Evolutionary conservation across 345 rosid genomes (phyloP).

Genomic region (Gossypium herbaceum): DNA sequence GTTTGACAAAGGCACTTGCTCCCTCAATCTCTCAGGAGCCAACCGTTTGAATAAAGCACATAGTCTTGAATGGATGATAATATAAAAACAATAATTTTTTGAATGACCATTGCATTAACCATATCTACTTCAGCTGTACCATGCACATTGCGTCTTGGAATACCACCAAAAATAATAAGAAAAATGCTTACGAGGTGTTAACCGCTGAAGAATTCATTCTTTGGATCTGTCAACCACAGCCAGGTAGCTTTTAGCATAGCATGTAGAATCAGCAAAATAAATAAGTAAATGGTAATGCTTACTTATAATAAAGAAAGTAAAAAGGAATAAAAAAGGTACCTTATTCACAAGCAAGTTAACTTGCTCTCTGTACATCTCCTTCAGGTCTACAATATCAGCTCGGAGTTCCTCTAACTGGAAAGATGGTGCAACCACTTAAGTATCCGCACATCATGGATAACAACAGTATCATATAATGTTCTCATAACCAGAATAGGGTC

Average conservation of each 20-base stretch:
- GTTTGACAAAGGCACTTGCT: conserved; percentile 5
- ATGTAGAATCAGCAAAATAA: background rate
- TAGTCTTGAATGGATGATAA: background rate
- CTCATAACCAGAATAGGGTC: background rate
- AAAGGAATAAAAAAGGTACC: conserved; percentile 37
- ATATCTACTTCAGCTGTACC: conserved; percentile 12
- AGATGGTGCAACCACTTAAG: conserved; percentile 14
- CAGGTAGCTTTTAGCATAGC: conserved; percentile 3
- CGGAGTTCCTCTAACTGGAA: conserved; percentile 96
- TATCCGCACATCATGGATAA: conserved; percentile 10
- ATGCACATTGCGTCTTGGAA: background rate
- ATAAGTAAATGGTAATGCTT: background rate
- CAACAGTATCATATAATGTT: background rate
- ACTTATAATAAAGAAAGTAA: background rate
- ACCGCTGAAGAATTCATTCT: conserved; percentile 38
- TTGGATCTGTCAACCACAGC: conserved; percentile 49
- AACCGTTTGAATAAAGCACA: background rate
- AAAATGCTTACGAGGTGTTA: conserved; percentile 15
- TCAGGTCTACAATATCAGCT: conserved; percentile 89
- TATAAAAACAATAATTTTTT: background rate
- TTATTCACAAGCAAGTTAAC: conserved; percentile 94
- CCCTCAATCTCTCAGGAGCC: background rate
- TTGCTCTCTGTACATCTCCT: conserved; percentile 99
- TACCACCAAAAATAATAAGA: background rate
- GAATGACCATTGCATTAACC: conserved; percentile 14